Percentiles rank a stretch among this genome's conserved stretches.
phyloP scores from a whole-genome alignment of 495 filamentous ascomycete genomes.

The Xylaria venustula region DNA sequence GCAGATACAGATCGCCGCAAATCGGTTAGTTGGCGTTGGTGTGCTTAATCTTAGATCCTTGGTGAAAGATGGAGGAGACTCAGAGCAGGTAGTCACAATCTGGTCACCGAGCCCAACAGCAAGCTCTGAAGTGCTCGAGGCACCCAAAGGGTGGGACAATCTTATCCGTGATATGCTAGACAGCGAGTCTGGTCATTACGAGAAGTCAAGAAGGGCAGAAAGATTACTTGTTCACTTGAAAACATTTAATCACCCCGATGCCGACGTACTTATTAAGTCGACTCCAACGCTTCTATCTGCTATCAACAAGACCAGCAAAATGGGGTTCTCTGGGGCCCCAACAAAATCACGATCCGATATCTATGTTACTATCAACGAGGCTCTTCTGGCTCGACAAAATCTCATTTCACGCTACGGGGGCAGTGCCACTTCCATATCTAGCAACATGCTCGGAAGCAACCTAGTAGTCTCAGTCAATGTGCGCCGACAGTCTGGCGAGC shows the following conservation, averaged over 20 bases:
- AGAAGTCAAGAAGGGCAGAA: conserved; percentile 66
- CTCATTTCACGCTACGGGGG: conserved; percentile 76
- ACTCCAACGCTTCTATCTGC: conserved; percentile 87
- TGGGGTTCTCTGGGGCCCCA: conserved; percentile 93
- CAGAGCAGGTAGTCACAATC: conserved; percentile 74
- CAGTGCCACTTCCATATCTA: conserved; percentile 68
- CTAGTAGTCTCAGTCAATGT: conserved; percentile 90
- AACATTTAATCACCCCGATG: conserved; percentile 71
- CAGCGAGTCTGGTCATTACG: conserved; percentile 69
- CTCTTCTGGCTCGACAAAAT: conserved; percentile 71
- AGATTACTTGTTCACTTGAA: conserved; percentile 73
- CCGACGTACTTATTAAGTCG: conserved; percentile 73
- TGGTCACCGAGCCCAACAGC: conserved; percentile 64
- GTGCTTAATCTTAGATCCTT: conserved; percentile 76
- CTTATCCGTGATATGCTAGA: conserved; percentile 72
- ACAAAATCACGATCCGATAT: conserved; percentile 88
- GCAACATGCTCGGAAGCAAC: conserved; percentile 61
- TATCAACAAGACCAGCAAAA: conserved; percentile 74
- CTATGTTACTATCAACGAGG: conserved; percentile 80
- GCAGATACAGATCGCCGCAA: conserved; percentile 36
- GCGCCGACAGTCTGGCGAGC: conserved; percentile 69
- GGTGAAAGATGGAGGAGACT: conserved; percentile 71
- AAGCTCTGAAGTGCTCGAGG: conserved; percentile 51
- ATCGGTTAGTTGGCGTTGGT: conserved; percentile 75
- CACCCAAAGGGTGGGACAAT: conserved; percentile 69